phyloP scores from a whole-genome alignment of 177 flowering plant species.

The Vitis hybrid region DNA sequence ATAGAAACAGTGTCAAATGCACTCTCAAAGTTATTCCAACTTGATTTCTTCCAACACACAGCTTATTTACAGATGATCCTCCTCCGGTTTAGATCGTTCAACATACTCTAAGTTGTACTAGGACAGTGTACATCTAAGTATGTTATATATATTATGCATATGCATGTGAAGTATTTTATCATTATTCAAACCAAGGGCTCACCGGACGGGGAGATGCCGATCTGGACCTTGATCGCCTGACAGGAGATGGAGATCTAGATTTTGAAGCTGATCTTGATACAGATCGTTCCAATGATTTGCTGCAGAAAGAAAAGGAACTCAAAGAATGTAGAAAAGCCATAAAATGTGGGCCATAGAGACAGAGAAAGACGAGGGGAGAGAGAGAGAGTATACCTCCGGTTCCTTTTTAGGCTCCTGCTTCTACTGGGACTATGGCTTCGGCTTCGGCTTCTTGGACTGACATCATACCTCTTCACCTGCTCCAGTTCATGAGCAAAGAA shows the following conservation, averaged over 20 bases:
- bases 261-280: constrained; percentile 40
- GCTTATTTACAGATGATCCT: too few species aligned
- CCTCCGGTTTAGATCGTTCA: too few species aligned
- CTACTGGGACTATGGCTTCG: constrained; percentile 59
- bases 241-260: constrained; percentile 53
- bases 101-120: too few species aligned
- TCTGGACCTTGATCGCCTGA: constrained; percentile 43
- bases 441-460: constrained; percentile 54
- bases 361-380: background rate
- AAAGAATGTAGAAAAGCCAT: background rate
- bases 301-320: constrained; percentile 13
- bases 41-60: too few species aligned
- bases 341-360: background rate
- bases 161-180: background rate
- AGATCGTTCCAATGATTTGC: constrained; percentile 37
- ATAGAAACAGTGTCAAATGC: too few species aligned
- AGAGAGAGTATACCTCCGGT: constrained; percentile 24
- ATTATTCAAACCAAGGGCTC: constrained; percentile 13
- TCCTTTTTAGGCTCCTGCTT: constrained; percentile 43
- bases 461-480: constrained; percentile 61
- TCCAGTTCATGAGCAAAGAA: background rate
- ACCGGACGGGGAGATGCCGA: constrained; percentile 67
- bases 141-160: background rate
- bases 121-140: too few species aligned
- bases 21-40: too few species aligned